Base-by-base conservation (phyloP, 345 rosid species). In the Erucastrum elatum region DNA sequence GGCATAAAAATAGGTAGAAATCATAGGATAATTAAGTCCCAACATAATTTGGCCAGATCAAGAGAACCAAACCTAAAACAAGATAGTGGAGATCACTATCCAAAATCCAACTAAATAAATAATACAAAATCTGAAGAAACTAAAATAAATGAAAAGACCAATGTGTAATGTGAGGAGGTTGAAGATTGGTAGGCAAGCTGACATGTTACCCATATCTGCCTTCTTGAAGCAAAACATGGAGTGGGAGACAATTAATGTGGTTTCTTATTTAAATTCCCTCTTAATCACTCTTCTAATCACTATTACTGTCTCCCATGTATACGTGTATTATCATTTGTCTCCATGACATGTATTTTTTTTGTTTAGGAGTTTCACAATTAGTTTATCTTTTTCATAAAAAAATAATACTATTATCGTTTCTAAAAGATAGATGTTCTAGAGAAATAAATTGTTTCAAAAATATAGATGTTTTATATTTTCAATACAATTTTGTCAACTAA, bases 211-310 rank as follows among this genome's bases (percentile, higher is more conserved):
- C 88, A 87, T 85, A 84, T 80, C 83, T 85, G 75, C 79, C 87
- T 82, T 76, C 80, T 89, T 86, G 71, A 90, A 91, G 77, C 86
- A 76, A 83, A 83, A 88, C 84, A 85, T 78, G 91, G 89, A 77
- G 93, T 90, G 90, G 91, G 87, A 85, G 87, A 89, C 94, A 88
- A 87, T 85, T 88, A 94, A 87, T 87, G 91, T 88, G 93, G 83
- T 90, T 82, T 83, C 82, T 86, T 84, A 80, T 76, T 63, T 64
- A 74, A 72, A 81, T 53, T 37, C 65, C 74, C 66, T 64, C 30
- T 70, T 81, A 78, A 76, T 70, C 80, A 70, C 72, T 83, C 75
- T 65, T 44, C 82, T 86, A 84, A 60, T 83, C 55, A 82, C 10
- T 15, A 34, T 65, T 53, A 53, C 3, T 53, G 26, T 53, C 3